Base-by-base conservation (phyloP, 2,329 filamentous ascomycete genomes). In the Botrytis byssoidea region DNA sequence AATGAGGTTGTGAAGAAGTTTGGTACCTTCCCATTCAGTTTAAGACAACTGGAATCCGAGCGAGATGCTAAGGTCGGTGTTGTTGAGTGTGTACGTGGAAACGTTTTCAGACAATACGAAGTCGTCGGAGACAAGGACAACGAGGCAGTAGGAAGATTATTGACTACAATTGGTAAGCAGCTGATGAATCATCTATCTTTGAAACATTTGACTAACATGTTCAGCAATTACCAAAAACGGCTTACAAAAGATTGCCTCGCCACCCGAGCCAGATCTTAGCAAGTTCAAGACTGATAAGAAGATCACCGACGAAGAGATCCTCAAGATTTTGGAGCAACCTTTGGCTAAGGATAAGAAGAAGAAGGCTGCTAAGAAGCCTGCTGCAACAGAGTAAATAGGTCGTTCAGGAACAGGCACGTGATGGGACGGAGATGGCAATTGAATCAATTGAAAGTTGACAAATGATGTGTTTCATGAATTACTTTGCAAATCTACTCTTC, bases 1-100 rank as follows among this genome's bases (percentile, higher is more conserved):
- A 97, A 95, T 65, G 96, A 98, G 85, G 92, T 97, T 75, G 92
- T 97, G 83, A 97, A 95, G 90, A 98, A 95, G 86, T 99, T 98
- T 82, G 95, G 95, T 77, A 94, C 90, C 76, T 99, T 99, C 88
- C 96, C 96, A 79, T 99, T 99, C 90, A 97, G 93, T 85, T 88
- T 98, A 86, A 90, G 96, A 82, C 96, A 99, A 86, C 89, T 99
- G 76, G 95, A 98, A 76, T 95, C 98, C 81, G 96, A 99, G 89
- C 92, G 95, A 81, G 91, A 95, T 77, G 96, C 94, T 74, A 93
- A 98, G 92, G 92, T 96, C 85, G 96, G 96, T 81, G 92, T 98
- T 74, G 92, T 98, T 74, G 96, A 99, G 86, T 98, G 95, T 84
- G 95, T 98, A 73, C 93, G 96, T 80, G 91, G 92, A 80, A 94